Base-by-base conservation (phyloP, 352 stramenopile species). In the Poterioochromonas sp. region DNA sequence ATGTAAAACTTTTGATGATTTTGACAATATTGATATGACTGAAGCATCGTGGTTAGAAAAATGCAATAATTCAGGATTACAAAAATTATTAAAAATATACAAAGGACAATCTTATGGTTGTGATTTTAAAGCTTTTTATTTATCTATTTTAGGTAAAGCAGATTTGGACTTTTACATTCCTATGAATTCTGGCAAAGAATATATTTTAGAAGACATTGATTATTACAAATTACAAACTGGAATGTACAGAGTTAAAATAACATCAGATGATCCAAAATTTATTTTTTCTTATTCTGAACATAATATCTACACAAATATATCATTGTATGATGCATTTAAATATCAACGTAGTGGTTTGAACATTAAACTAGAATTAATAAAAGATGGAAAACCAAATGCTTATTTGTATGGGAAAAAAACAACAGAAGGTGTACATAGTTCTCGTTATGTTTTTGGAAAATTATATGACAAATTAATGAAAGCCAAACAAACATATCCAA, bases 221-320 rank as follows among this genome's bases (percentile, higher is more conserved):
- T 58, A 26, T 58, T 37, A 53, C 1, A 53, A 40, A 34, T n/a
- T 74, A 54, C 8, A 39, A 26, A 20, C 26, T n/a, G 65, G 65
- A 37, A n/a, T 58, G 1, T 74, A 74, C 29, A 3, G 40, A 15
- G 39, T 51, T 18, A 51, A 74, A 54, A 54, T 74, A 8, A 74
- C 65, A 53, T 58, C 34, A 22, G 29, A 53, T 58, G 32, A 74
- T 74, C 8, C 49, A 26, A 11, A 74, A 11, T 74, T 74, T 37
- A 74, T 74, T 29, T 74, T 74, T 37, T 20, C 39, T 44, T 74
- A 32, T 74, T 20, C 3, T 35, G 53, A 51, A 71, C 2, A 71
- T 43, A 41, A 71, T 29, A 18, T 43, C 11, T 71, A 71, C 41
- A 41, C 18, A 47, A 8, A 71, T 44, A 15, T n/a, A 32, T 47